Evolutionary conservation across 108 stramenopile species (phyloP), one percentile per base, ranked within the genome.

Genomic region (Nitzschia sp.): DNA sequence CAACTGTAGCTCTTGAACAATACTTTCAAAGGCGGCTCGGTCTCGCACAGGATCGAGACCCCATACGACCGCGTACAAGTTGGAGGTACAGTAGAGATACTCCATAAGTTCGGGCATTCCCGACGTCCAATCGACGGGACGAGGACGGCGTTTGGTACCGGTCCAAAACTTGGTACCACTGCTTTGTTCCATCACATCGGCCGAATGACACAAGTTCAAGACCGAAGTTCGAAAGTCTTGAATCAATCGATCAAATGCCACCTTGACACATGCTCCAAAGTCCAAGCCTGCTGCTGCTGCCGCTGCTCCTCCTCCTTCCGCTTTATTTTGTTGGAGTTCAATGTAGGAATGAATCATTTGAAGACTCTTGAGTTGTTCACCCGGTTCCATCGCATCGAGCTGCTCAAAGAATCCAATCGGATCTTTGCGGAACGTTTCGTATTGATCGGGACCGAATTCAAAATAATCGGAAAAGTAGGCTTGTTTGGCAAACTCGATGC

Each of bases 151-250:
- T 22, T 50, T 50, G 48, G 48, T 50, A 5, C 48, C 48, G 21
- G 48, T 50, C 48, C 48, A 50, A 21, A 50, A 50, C 48, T 50
- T 50, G 48, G 9, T 50, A 19, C 48, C 48, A 4, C 16, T n/a
- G 4, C 19, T 21, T 50, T 11, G 17, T 50, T 50, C 48, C 48
- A 50, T 50, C 17, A 21, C 48, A 50, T 50, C 48, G 19, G 48
- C 48, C 48, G 48, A 50, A 21, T 50, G 19, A 21, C 13, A 16
- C 5, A 50, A n/a, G 19, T 50, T 50, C 4, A 50, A n/a, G 21
- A 50, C 48, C 48, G 84, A 73, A 6, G 97, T 98, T 94, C 96
- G 63, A 90, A 96, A 53, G 81, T 50, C 48, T 50, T 50, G 48
- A 50, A 50, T 11, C 48, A 50, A n/a, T 8, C 48, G 48, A 50